Base-by-base conservation (phyloP, 2,329 filamentous ascomycete genomes). In the Cercospora brassicicola region DNA sequence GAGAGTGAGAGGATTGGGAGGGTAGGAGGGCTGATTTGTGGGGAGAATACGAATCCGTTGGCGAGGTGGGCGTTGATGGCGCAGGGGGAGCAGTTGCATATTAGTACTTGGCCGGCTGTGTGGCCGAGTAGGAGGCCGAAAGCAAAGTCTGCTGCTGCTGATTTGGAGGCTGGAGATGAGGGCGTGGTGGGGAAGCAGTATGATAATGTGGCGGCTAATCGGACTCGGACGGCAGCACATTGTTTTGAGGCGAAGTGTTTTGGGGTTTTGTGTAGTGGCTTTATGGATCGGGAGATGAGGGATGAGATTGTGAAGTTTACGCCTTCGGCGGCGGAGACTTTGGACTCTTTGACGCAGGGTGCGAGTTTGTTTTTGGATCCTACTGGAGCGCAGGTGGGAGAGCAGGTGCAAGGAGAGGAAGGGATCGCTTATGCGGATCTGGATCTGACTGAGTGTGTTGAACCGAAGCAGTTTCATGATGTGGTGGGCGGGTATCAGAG, bases 201-300 rank as follows among this genome's bases (percentile, higher is more conserved):
- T 69, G 84, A 87, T 69, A 87, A 87, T 67, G 77, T 86, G 1
- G 78, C 82, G 0, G 85, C 85, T 0, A 87, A 88, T 68, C 77
- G 80, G n/a, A 84, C 78, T 0, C 77, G 86, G 2, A 82, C 84
- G 2, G 84, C 84, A 0, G 84, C 84, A 0, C 85, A 87, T 73
- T 87, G 85, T 69, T 87, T 88, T 69, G 86, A 87, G 65, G 85
- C 83, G 0, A 88, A 88, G 69, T 84, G 82, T 53, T 88, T 87
- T 57, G 85, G 85, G 0, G 80, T 87, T 0, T 73, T 86, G 15
- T 85, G 84, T 69, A 79, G 83, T 0, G 82, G 81, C 0, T 73
- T 80, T 23, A 74, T 87, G 0, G 82, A 80, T 20, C 53, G 79
- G 0, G 64, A 60, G 2, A 72, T 72, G 70, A 57, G 66, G 15